Conservation (phyloP, 192 early-diverging fungal species). For the Piromyces finnis region DNA sequence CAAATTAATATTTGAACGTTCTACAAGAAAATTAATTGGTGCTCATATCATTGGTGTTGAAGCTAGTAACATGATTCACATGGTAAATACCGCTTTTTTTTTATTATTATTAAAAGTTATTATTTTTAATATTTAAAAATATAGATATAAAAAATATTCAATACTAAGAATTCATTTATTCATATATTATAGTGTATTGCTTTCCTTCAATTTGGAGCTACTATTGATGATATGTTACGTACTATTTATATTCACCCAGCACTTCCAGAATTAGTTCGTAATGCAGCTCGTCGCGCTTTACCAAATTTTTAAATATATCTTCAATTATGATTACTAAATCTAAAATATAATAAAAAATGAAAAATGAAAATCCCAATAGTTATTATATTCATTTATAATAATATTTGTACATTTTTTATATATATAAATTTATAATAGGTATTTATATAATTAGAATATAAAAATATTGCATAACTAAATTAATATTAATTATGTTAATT, state of each 20-base stretch:
- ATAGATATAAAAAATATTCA: too few species aligned
- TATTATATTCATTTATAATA: too few species aligned
- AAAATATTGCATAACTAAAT: too few species aligned
- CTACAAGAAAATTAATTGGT: constrained; percentile 90
- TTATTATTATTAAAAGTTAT: background rate
- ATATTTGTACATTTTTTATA: too few species aligned
- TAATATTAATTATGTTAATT: too few species aligned
- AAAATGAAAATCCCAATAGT: too few species aligned
- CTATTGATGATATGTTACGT: constrained; percentile 11
- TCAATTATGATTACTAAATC: background rate
- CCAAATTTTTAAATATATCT: background rate
- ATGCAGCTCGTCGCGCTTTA: constrained; percentile 7
- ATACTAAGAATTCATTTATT: too few species aligned
- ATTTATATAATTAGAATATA: too few species aligned
- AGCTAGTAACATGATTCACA: constrained; percentile 12
- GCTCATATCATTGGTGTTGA: constrained; percentile 85
- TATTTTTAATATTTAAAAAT: background rate
- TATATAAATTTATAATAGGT: too few species aligned
- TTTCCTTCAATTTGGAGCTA: constrained; percentile 9
- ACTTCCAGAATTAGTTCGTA: constrained; percentile 11
- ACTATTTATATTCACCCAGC: constrained; percentile 18
- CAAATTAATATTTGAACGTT: constrained; percentile 90
- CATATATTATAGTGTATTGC: background rate
- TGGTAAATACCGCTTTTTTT: constrained; percentile 5
- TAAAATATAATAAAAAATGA: background rate